Evolutionary conservation across 2,329 filamentous ascomycete genomes (phyloP).

Genomic region (Neurospora sp.): DNA sequence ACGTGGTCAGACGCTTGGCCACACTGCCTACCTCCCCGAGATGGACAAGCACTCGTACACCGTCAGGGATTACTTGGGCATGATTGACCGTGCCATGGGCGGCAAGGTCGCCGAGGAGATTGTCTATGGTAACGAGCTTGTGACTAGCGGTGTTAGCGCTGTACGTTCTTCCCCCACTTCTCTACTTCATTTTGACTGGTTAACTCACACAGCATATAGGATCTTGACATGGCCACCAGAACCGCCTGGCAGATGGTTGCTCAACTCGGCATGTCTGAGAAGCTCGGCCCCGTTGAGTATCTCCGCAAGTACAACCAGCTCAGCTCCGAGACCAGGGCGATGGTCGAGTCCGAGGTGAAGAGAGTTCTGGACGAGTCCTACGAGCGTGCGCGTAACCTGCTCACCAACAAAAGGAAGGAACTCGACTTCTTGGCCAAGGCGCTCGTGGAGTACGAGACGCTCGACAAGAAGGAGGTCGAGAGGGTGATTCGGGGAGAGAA

Average conservation of each 20-base stretch:
- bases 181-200: neutral
- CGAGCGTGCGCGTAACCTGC: conserved; percentile 58
- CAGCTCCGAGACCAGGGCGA: conserved; percentile 74
- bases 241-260: conserved; percentile 85
- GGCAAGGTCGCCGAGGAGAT: conserved; percentile 79
- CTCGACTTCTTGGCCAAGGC: conserved; percentile 82
- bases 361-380: conserved; percentile 74
- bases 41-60: conserved; percentile 87
- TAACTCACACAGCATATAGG: conserved; percentile 36
- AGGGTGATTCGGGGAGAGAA: conserved; percentile 82
- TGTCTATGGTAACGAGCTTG: conserved; percentile 80
- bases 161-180: conserved; percentile 36
- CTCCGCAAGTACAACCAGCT: conserved; percentile 68
- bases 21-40: conserved; percentile 79
- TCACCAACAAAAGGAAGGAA: conserved; percentile 69
- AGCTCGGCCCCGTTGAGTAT: conserved; percentile 84
- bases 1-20: conserved; percentile 73
- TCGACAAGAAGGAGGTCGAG: conserved; percentile 81
- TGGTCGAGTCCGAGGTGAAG: conserved; percentile 83
- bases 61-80: conserved; percentile 66
- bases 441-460: conserved; percentile 86
- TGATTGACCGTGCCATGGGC: conserved; percentile 63
- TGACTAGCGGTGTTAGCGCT: conserved; percentile 76
- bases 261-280: conserved; percentile 77
- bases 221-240: conserved; percentile 72